These are phyloP conservation scores for Termitomyces sp. DNA, from an alignment of 1,284 basidiomycete genomes.

Conservation along the genomic window DNA sequence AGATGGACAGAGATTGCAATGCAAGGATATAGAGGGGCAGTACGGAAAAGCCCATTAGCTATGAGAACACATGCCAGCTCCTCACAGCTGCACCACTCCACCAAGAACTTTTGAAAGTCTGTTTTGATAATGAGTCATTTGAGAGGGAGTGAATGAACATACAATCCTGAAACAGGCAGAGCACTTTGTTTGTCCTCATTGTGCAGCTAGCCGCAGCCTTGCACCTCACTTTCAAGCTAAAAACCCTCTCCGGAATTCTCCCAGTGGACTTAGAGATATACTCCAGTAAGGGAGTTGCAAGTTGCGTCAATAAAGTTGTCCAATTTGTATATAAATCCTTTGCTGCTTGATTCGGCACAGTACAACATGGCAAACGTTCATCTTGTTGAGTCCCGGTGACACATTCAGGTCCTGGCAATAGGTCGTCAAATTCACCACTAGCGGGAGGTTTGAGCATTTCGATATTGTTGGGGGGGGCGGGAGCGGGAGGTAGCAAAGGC, in stretches of 20 bases:
- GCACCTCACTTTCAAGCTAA: too few species aligned
- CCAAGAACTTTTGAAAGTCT: neutral
- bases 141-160: neutral
- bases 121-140: neutral
- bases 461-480: neutral
- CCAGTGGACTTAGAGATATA: neutral
- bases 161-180: neutral
- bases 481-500: neutral
- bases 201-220: neutral
- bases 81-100: neutral
- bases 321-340: neutral
- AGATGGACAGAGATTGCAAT: constrained; percentile 12
- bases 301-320: neutral
- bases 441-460: neutral
- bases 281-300: neutral
- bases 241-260: neutral
- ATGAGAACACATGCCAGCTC: constrained; percentile 7
- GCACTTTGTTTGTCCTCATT: neutral
- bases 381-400: neutral
- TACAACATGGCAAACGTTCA: neutral
- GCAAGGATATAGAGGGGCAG: constrained; percentile 17
- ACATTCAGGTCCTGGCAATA: neutral
- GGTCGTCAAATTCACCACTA: neutral
- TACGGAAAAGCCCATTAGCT: constrained; percentile 20
- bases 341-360: neutral